Percentiles rank a stretch among this genome's conserved stretches.
Evolutionary conservation across 2,329 filamentous ascomycete species (phyloP).

Genomic region (Penicillium sp.): DNA sequence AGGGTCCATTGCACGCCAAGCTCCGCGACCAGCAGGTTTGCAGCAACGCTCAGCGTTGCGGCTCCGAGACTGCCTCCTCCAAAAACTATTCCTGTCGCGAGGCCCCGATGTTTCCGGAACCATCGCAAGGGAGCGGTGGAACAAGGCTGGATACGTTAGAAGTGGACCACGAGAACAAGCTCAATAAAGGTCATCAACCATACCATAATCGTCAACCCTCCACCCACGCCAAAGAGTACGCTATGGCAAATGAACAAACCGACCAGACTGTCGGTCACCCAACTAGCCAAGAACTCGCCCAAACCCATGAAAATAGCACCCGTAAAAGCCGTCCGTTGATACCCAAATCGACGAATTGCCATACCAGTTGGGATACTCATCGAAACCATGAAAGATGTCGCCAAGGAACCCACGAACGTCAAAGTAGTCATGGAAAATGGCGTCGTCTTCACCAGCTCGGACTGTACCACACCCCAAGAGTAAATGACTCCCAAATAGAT

Average conservation of each 20-base stretch:
- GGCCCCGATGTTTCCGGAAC: conserved; percentile 12
- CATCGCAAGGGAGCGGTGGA: conserved; percentile 11
- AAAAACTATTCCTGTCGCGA: conserved; percentile 10
- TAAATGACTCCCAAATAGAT: conserved; percentile 12
- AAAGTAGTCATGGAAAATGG: conserved; percentile 11
- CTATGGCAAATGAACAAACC: conserved; percentile 15
- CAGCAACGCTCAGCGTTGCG: conserved; percentile 10
- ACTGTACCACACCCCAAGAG: conserved; percentile 12
- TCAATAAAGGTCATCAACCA: not conserved
- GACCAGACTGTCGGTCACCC: conserved; percentile 3
- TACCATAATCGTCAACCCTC: conserved; percentile 15
- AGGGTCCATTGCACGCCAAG: conserved; percentile 12
- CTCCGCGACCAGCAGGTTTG: conserved; percentile 8
- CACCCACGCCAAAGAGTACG: conserved; percentile 13
- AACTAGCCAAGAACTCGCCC: conserved; percentile 13
- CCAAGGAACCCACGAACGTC: conserved; percentile 12
- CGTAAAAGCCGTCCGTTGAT: conserved; percentile 5
- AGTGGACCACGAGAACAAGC: not conserved
- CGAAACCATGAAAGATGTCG: conserved; percentile 15
- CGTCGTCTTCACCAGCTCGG: conserved; percentile 8
- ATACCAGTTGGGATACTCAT: conserved; percentile 11
- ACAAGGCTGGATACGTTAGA: conserved; percentile 7
- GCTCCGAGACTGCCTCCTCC: conserved; percentile 16
- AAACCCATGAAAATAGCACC: conserved; percentile 13
- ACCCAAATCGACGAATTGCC: conserved; percentile 11